Percentiles rank a stretch among this genome's conserved stretches.
Conservation (phyloP, 2,329 filamentous ascomycete genomes). For the Monilinia fructicola region DNA sequence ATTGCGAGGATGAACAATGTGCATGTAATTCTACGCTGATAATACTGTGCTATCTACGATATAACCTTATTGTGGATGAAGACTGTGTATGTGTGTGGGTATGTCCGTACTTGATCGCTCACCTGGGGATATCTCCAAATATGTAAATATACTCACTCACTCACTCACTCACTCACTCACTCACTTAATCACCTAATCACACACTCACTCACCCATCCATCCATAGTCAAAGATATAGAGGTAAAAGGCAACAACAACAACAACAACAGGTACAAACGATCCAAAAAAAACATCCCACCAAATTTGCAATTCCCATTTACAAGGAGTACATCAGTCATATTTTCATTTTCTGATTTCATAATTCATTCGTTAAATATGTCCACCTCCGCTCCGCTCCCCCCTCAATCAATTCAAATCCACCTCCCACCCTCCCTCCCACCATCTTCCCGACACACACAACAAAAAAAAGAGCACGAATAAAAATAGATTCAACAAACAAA, state of each 20-base stretch:
- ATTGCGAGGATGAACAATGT: too few species aligned
- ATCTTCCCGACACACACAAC: neutral
- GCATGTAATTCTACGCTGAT: too few species aligned
- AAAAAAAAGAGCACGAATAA: neutral
- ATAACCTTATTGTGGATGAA: too few species aligned
- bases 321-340: slow-evolving; percentile 10
- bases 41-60: too few species aligned
- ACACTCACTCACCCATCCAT: neutral
- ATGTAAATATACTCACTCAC: too few species aligned
- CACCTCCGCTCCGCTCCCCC: neutral
- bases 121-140: too few species aligned
- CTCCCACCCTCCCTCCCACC: neutral
- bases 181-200: too few species aligned
- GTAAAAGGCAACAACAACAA: neutral
- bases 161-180: too few species aligned
- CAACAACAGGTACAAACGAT: neutral
- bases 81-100: too few species aligned
- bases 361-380: slow-evolving; percentile 8
- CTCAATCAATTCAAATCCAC: neutral
- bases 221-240: neutral
- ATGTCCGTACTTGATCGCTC: too few species aligned
- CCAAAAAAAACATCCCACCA: neutral
- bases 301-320: too few species aligned
- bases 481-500: neutral
- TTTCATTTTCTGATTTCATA: neutral